These are phyloP conservation scores for Cryomyces minteri DNA, from an alignment of 495 filamentous ascomycete genomes.

Conservation along the genomic window DNA sequence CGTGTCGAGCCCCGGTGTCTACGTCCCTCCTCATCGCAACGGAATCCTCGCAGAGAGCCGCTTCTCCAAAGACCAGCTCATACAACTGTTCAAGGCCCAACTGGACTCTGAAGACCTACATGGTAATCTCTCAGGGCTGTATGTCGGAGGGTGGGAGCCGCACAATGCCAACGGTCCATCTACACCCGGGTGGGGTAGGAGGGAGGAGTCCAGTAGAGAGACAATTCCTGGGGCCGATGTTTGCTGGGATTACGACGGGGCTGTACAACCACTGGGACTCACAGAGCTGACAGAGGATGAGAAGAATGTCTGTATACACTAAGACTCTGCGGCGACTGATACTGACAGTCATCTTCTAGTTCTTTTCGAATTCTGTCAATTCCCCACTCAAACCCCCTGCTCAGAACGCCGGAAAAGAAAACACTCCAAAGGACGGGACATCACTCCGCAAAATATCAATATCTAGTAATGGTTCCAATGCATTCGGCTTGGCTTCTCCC, in stretches of 20 bases:
- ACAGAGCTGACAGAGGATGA: slow-evolving; percentile 68
- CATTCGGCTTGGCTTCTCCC: slow-evolving; percentile 39
- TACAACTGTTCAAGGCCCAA: slow-evolving; percentile 52
- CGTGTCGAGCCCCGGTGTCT: slow-evolving; percentile 23
- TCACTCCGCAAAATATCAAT: slow-evolving; percentile 60
- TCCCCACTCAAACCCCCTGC: slow-evolving; percentile 76
- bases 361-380: slow-evolving; percentile 76
- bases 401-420: slow-evolving; percentile 53
- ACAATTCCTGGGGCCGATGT: slow-evolving; percentile 49
- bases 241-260: slow-evolving; percentile 76
- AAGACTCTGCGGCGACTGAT: not conserved
- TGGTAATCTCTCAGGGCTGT: slow-evolving; percentile 51
- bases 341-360: slow-evolving; percentile 19
- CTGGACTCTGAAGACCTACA: slow-evolving; percentile 33
- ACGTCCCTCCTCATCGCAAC: slow-evolving; percentile 47
- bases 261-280: slow-evolving; percentile 51
- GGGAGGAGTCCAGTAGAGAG: slow-evolving; percentile 42
- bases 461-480: slow-evolving; percentile 30
- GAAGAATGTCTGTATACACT: slow-evolving; percentile 44
- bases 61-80: slow-evolving; percentile 70
- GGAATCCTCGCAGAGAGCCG: slow-evolving; percentile 35
- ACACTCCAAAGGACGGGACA: slow-evolving; percentile 28
- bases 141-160: slow-evolving; percentile 60
- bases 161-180: slow-evolving; percentile 39
- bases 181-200: slow-evolving; percentile 59